Evolutionary conservation across 2,329 filamentous ascomycete species (phyloP).

Genomic region (Cladophialophora carrionii): DNA sequence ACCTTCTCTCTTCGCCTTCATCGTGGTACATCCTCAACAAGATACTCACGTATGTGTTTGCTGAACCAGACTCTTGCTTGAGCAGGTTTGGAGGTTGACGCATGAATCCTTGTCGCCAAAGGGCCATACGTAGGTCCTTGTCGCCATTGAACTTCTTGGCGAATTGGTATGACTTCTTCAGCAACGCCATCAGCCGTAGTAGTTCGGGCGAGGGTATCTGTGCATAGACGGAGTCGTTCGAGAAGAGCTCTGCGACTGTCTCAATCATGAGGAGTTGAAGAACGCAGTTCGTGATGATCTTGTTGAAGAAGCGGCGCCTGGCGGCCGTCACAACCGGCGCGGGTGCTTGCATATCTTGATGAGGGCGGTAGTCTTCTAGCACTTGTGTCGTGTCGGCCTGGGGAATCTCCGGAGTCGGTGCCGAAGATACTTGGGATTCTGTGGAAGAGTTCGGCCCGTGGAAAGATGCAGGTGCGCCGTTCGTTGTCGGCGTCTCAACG

Average conservation of each 20-base stretch:
- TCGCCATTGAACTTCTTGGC: slow-evolving; percentile 97
- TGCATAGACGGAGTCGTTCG: slow-evolving; percentile 90
- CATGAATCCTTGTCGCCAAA: slow-evolving; percentile 99
- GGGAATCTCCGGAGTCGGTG: slow-evolving; percentile 37
- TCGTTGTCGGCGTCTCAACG: slow-evolving; percentile 42
- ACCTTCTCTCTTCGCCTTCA: slow-evolving; percentile 76
- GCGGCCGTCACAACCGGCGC: slow-evolving; percentile 91
- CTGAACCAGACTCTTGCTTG: slow-evolving; percentile 92
- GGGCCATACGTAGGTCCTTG: slow-evolving; percentile 87
- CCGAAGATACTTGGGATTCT: slow-evolving; percentile 33
- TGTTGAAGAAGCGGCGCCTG: slow-evolving; percentile 93
- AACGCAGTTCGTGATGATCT: slow-evolving; percentile 98
- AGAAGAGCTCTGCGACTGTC: slow-evolving; percentile 97
- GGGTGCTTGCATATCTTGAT: slow-evolving; percentile 76
- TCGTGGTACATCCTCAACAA: slow-evolving; percentile 97
- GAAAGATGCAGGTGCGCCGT: slow-evolving; percentile 28
- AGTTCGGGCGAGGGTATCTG: slow-evolving; percentile 91
- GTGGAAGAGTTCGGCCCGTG: slow-evolving; percentile 23
- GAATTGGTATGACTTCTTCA: slow-evolving; percentile 96
- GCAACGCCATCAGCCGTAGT: slow-evolving; percentile 84
- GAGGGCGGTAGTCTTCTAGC: slow-evolving; percentile 86
- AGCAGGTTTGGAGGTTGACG: slow-evolving; percentile 96
- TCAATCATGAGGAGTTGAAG: slow-evolving; percentile 98
- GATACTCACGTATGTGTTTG: slow-evolving; percentile 93
- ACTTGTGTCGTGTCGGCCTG: slow-evolving; percentile 42